Percentiles rank a stretch among this genome's conserved stretches.
Conservation (phyloP, 1,139 yeast species). For the Petasospora fabianii region DNA sequence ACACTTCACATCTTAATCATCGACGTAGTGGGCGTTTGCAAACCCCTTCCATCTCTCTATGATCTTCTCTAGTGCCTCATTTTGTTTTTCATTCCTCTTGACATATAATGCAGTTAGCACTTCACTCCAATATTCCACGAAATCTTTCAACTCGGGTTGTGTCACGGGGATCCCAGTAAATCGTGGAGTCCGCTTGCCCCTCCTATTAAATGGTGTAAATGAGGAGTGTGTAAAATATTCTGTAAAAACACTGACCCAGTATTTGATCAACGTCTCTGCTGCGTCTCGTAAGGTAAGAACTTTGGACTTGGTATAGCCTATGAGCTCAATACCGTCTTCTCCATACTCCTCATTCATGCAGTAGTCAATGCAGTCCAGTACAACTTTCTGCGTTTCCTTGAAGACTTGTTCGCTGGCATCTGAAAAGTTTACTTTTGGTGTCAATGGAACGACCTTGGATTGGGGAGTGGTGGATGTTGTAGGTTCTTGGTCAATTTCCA, state of each 20-base stretch:
- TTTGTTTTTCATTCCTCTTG: slow-evolving; percentile 39
- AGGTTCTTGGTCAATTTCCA: background rate
- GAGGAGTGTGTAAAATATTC: slow-evolving; percentile 36
- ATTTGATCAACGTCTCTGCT: slow-evolving; percentile 40
- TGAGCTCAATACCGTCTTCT: slow-evolving; percentile 50
- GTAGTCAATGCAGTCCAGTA: slow-evolving; percentile 46
- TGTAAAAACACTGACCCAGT: slow-evolving; percentile 58
- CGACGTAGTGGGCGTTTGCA: background rate
- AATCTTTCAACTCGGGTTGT: slow-evolving; percentile 33
- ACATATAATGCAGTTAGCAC: slow-evolving; percentile 41
- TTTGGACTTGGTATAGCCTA: slow-evolving; percentile 41
- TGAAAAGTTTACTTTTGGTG: background rate
- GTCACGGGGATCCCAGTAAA: slow-evolving; percentile 32
- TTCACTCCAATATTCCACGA: slow-evolving; percentile 50
- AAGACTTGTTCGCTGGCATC: slow-evolving; percentile 26
- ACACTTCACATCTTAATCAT: background rate
- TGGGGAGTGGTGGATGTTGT: background rate
- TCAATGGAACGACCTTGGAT: background rate
- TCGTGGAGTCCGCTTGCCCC: slow-evolving; percentile 29
- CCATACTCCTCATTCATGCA: slow-evolving; percentile 57
- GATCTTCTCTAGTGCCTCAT: slow-evolving; percentile 37
- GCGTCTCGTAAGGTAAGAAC: slow-evolving; percentile 41
- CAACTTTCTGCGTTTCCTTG: slow-evolving; percentile 41
- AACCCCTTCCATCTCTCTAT: slow-evolving; percentile 38
- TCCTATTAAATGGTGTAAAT: slow-evolving; percentile 30